These are phyloP conservation scores for Evernia prunastri DNA, from an alignment of 495 filamentous ascomycete species.

Conservation along the genomic window DNA sequence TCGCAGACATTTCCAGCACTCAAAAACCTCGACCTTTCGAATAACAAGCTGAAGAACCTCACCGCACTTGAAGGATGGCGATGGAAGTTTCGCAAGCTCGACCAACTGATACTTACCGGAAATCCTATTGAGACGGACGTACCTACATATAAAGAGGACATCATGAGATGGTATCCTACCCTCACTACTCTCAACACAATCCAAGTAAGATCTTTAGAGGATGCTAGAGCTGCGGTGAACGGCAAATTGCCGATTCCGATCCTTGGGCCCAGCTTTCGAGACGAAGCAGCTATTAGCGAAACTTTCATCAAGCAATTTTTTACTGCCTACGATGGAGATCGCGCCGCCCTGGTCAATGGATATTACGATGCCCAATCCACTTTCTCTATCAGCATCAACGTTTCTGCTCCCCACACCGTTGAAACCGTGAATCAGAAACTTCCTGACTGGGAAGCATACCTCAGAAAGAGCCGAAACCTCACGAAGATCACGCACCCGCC, in stretches of 20 bases:
- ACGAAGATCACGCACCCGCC: slow-evolving; percentile 55
- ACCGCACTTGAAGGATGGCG: slow-evolving; percentile 61
- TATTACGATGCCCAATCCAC: slow-evolving; percentile 73
- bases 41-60: slow-evolving; percentile 63
- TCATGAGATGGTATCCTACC: slow-evolving; percentile 74
- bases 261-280: slow-evolving; percentile 61
- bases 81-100: slow-evolving; percentile 64
- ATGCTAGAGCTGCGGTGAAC: slow-evolving; percentile 48
- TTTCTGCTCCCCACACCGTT: slow-evolving; percentile 48
- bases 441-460: slow-evolving; percentile 62
- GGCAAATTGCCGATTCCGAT: slow-evolving; percentile 62
- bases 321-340: slow-evolving; percentile 64
- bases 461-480: slow-evolving; percentile 77
- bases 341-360: slow-evolving; percentile 50
- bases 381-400: slow-evolving; percentile 73
- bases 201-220: slow-evolving; percentile 62
- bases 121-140: slow-evolving; percentile 63
- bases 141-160: slow-evolving; percentile 58
- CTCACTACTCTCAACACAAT: slow-evolving; percentile 65
- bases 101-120: slow-evolving; percentile 69
- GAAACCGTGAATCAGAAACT: slow-evolving; percentile 33
- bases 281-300: slow-evolving; percentile 66
- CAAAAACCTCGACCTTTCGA: slow-evolving; percentile 76
- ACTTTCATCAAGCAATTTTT: slow-evolving; percentile 73
- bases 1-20: slow-evolving; percentile 71